Base-by-base conservation (phyloP, 139 green algal species). In the Nannochloris sp. region DNA sequence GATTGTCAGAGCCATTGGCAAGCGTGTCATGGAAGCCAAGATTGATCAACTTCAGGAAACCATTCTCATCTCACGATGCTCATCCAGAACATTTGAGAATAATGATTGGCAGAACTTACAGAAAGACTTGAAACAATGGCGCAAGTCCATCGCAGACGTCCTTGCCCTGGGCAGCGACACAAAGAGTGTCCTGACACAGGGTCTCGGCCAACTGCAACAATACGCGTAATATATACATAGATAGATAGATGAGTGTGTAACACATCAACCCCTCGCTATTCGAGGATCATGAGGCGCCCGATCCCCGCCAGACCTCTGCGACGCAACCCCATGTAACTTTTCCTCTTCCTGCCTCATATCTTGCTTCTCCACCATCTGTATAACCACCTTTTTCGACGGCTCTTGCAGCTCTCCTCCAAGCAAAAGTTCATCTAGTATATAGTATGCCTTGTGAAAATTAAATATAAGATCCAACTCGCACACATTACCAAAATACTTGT, bases 401-500 rank as follows among this genome's bases (percentile, higher is more conserved):
- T 98, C 93, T 67, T 96, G 87, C 60, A 98, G 71, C 68, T 97
- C 86, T 10, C 88, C 89, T 37, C 82, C 91, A 15, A 98, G 69
- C 14, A 98, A 73, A 64, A 97, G 72, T 76, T 99, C 92, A 61
- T 99, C 93, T 61, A 99, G 80, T 64, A 98, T 95, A 81, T 94
- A 97, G 80, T 99, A 97, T 1, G 92, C 84, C 86, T 84, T 82
- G 58, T 71, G 27, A 18, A 53, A 62, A 73, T 99, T 97, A 83
- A 98, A 99, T 48, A 99, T 96, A 15, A 99, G 83, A 76, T 99
- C 93, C 53, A 99, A 84, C 81, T 99, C 93, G 64, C 93, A 98
- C 53, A 99, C 93, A 68, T 97, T 98, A 58, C 90, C 89, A 81
- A 99, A 99, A 74, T 97, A 97, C 23, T 78, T 76, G 62, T 97